Base-by-base conservation (phyloP, 1,284 basidiomycete species). In the Ganoderma meredithae region DNA sequence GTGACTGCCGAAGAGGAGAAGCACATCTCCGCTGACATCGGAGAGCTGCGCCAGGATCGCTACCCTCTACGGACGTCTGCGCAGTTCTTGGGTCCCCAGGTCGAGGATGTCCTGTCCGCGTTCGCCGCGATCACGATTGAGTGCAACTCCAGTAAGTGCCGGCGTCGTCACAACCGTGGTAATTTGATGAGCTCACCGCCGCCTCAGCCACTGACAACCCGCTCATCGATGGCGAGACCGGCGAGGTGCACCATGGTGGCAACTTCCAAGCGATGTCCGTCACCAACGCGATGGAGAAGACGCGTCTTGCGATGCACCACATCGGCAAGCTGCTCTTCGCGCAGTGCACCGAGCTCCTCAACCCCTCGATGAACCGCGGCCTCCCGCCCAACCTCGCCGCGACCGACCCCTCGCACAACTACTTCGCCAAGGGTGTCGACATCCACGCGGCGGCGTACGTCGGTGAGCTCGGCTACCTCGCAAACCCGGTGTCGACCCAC, bases 221-320 rank as follows among this genome's bases (percentile, higher is more conserved):
- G 17, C 84, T 92, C 33, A 82, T 94, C 62, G 92, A 94, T 73
- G 83, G 88, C 36, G 84, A 88, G 69, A 88, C 87, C 22, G 89
- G 88, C 8, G 81, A 84, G 53, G 84, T 94, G 8, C 92, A 94
- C 77, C 90, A 95, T 72, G 94, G 94, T 25, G 95, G 95, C 12
- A 95, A 95, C 77, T 95, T 96, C 85, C 93, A 95, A 78, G 94
- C 93, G 1, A 93, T 95, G 88, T 85, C 93, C 1, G 88, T 96
- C 64, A 94, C 94, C 8, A 95, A 94, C 67, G 90, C 91, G 6
- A 95, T 96, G 90, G 95, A 96, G 79, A 94, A 95, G 79, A 92
- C 93, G 5, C 90, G 95, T 22, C 87, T 96, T 52, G 86, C 91
- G 3, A 82, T 96, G 39, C 88, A 94, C 72, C 93, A 95, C 74